These are phyloP conservation scores for Ceratobasidium sp. DNA, from an alignment of 1,284 basidiomycete genomes.

Conservation along the genomic window DNA sequence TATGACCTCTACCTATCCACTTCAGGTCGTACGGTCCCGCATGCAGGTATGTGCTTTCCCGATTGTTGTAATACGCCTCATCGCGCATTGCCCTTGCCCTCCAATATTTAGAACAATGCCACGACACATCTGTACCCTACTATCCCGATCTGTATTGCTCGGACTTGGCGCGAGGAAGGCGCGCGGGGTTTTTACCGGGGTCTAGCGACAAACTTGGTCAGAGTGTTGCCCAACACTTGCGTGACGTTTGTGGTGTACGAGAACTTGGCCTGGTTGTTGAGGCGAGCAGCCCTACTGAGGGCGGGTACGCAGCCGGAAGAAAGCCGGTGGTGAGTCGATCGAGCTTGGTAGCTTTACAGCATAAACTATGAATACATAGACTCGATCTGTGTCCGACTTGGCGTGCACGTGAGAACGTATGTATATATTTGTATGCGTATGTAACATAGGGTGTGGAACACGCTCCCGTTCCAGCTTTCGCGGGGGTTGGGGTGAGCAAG, in stretches of 20 bases:
- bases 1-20: constrained; percentile 91
- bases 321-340: not conserved
- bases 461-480: too few species aligned
- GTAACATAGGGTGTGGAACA: too few species aligned
- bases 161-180: constrained; percentile 86
- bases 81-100: not conserved
- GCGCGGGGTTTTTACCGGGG: constrained; percentile 93
- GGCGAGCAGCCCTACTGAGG: constrained; percentile 53
- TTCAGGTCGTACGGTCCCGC: constrained; percentile 95
- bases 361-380: constrained; percentile 7
- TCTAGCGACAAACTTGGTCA: constrained; percentile 93
- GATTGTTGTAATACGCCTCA: not conserved
- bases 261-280: constrained; percentile 87
- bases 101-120: constrained; percentile 66
- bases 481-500: too few species aligned
- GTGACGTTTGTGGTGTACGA: constrained; percentile 99
- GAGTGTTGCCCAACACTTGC: constrained; percentile 96
- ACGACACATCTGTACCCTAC: constrained; percentile 76
- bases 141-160: constrained; percentile 81
- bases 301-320: not conserved
- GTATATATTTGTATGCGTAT: too few species aligned
- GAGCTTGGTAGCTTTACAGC: too few species aligned
- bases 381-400: too few species aligned
- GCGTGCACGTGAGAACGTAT: too few species aligned
- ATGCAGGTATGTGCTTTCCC: constrained; percentile 74